A percentile compares a stretch with the other conserved stretches of the same genome.
phyloP scores from a whole-genome alignment of 768 basidiomycete genomes.

The Mycena olivaceomarginata region DNA sequence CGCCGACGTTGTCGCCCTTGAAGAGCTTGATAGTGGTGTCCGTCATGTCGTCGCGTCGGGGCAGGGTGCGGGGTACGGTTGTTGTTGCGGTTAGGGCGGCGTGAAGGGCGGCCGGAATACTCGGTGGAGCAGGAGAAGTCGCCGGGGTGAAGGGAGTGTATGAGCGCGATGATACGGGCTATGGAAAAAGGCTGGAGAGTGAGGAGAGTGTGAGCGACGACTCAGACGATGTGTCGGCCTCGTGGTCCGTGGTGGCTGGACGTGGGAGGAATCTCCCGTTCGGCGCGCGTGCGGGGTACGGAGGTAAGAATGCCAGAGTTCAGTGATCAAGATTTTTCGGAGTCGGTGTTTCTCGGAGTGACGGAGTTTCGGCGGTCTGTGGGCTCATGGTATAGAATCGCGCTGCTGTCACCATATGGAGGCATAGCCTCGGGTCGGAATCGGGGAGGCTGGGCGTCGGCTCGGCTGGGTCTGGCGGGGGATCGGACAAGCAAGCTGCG shows the following conservation, averaged over 20 bases:
- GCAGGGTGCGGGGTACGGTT: background rate
- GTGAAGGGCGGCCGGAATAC: too few species aligned
- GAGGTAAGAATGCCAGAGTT: slow-evolving; percentile 12
- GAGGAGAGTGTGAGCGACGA: background rate
- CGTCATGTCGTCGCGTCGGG: background rate
- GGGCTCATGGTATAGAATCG: too few species aligned
- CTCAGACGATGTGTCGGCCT: background rate
- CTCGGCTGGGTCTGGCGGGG: too few species aligned
- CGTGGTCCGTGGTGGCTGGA: background rate
- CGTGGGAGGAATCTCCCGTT: slow-evolving; percentile 11
- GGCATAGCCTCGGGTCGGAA: too few species aligned
- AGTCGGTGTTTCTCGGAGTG: background rate
- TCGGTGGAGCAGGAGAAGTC: background rate
- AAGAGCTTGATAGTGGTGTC: background rate
- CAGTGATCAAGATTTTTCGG: background rate
- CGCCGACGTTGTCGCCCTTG: slow-evolving; percentile 6
- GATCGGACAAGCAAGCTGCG: too few species aligned
- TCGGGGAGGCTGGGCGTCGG: too few species aligned
- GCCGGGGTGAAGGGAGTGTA: too few species aligned
- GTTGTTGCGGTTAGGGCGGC: too few species aligned
- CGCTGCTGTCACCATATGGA: too few species aligned
- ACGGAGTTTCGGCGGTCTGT: background rate
- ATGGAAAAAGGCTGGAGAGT: too few species aligned
- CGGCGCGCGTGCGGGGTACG: background rate
- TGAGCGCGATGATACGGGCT: too few species aligned